phyloP scores from a whole-genome alignment of 2,329 filamentous ascomycete species.

The Lachnellula arida region DNA sequence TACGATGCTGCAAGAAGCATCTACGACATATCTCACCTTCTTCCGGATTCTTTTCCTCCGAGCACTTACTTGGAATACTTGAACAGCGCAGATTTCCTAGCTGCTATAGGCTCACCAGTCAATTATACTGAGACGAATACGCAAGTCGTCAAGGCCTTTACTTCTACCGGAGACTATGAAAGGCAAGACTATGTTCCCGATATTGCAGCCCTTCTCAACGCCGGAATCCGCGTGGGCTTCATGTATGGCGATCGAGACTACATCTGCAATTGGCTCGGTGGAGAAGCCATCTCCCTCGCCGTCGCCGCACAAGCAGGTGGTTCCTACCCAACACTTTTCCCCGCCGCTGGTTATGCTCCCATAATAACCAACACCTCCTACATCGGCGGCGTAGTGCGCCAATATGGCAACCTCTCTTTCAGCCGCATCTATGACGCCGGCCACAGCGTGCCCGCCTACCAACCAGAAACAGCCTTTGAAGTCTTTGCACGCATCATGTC shows the following conservation, averaged over 20 bases:
- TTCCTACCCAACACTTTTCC: constrained; percentile 52
- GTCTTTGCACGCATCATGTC: constrained; percentile 56
- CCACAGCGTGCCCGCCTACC: constrained; percentile 56
- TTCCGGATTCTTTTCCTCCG: constrained; percentile 57
- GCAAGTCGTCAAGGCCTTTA: constrained; percentile 44
- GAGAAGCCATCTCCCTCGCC: constrained; percentile 64
- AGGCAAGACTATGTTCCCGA: constrained; percentile 56
- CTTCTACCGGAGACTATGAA: constrained; percentile 54
- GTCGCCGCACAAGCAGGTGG: constrained; percentile 47
- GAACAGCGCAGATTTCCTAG: constrained; percentile 55
- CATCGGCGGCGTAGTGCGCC: constrained; percentile 67
- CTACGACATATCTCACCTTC: constrained; percentile 33
- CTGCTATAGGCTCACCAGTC: constrained; percentile 57
- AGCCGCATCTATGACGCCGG: constrained; percentile 62
- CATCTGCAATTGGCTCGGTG: constrained; percentile 68
- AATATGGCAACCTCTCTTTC: constrained; percentile 71
- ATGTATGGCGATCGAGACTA: constrained; percentile 65
- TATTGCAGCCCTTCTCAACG: constrained; percentile 55
- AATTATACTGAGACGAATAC: constrained; percentile 52
- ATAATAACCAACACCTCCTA: constrained; percentile 65
- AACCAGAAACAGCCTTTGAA: constrained; percentile 49
- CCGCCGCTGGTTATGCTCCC: constrained; percentile 64
- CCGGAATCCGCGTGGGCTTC: constrained; percentile 63
- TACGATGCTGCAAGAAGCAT: constrained; percentile 31
- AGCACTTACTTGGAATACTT: constrained; percentile 59